Conservation (phyloP, 2,329 filamentous ascomycete species). For the Fusarium lyarnte region DNA sequence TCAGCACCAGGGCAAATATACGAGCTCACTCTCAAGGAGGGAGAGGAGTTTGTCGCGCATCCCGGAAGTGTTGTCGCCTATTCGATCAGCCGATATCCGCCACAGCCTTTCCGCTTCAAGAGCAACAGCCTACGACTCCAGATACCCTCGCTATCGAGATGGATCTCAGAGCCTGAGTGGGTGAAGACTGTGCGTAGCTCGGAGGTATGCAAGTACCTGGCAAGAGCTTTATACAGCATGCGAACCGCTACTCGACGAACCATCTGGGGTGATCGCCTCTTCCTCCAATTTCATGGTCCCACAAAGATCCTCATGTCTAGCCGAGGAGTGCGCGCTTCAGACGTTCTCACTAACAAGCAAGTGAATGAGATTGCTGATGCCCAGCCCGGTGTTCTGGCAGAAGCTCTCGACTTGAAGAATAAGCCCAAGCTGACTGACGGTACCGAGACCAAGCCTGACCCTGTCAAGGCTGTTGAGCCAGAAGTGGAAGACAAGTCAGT, state of each 20-base stretch:
- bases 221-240: slow-evolving; percentile 71
- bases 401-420: slow-evolving; percentile 62
- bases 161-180: slow-evolving; percentile 77
- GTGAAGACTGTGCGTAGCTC: slow-evolving; percentile 77
- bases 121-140: slow-evolving; percentile 80
- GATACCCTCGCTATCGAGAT: slow-evolving; percentile 73
- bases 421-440: slow-evolving; percentile 46
- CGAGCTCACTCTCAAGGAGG: slow-evolving; percentile 79
- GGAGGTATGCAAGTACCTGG: slow-evolving; percentile 74
- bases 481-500: slow-evolving; percentile 49
- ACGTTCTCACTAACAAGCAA: slow-evolving; percentile 79
- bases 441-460: slow-evolving; percentile 39
- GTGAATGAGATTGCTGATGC: slow-evolving; percentile 90
- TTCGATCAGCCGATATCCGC: slow-evolving; percentile 76
- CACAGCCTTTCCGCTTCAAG: slow-evolving; percentile 87
- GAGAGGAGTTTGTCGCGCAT: slow-evolving; percentile 91
- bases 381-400: slow-evolving; percentile 74
- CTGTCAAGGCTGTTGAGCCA: slow-evolving; percentile 24
- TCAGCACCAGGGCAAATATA: slow-evolving; percentile 91
- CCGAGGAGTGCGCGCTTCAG: slow-evolving; percentile 79
- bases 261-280: slow-evolving; percentile 93
- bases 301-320: slow-evolving; percentile 88
- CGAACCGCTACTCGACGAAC: slow-evolving; percentile 82
- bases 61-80: slow-evolving; percentile 94
- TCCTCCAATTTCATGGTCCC: slow-evolving; percentile 89